Percentiles rank a stretch among this genome's conserved stretches.
Evolutionary conservation across 176 grass and related monocot species (phyloP).

Genomic region (Oryza officinalis): DNA sequence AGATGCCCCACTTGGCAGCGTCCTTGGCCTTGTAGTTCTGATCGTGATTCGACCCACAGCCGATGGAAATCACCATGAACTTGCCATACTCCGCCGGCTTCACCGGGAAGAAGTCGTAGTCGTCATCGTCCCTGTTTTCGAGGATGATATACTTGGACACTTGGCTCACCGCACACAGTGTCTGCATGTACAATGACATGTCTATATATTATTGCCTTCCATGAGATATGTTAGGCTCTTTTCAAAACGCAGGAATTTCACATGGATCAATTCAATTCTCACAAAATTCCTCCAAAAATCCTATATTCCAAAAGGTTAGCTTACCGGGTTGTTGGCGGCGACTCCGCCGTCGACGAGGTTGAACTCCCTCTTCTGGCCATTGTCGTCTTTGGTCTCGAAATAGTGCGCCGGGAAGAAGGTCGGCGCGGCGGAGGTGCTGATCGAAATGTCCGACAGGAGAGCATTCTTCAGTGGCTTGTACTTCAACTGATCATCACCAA

Average conservation of each 20-base stretch:
- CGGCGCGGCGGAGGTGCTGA: constrained; percentile 74
- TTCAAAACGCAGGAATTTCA: no score
- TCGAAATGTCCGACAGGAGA: constrained; percentile 58
- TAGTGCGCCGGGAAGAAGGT: constrained; percentile 73
- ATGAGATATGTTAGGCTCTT: no score
- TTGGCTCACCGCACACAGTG: constrained; percentile 51
- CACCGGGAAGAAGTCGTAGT: constrained; percentile 43
- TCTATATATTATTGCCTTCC: neutral
- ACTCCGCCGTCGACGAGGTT: constrained; percentile 77
- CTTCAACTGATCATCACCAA: constrained; percentile 43
- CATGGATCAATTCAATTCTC: no score
- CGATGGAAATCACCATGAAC: constrained; percentile 75
- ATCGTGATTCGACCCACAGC: constrained; percentile 53
- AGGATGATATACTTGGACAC: constrained; percentile 56
- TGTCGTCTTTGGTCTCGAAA: constrained; percentile 46
- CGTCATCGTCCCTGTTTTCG: neutral
- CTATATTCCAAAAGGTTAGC: no score
- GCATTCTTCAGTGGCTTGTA: constrained; percentile 42
- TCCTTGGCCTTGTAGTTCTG: constrained; percentile 45
- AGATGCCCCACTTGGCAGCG: constrained; percentile 66
- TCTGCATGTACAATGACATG: constrained; percentile 31
- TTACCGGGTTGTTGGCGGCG: constrained; percentile 80
- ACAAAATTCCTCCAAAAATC: no score
- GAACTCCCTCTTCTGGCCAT: constrained; percentile 33
- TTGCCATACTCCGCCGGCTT: constrained; percentile 53